Evolutionary conservation across 352 stramenopile genomes (phyloP).

Genomic region (Globisporangium acanthophoron): DNA sequence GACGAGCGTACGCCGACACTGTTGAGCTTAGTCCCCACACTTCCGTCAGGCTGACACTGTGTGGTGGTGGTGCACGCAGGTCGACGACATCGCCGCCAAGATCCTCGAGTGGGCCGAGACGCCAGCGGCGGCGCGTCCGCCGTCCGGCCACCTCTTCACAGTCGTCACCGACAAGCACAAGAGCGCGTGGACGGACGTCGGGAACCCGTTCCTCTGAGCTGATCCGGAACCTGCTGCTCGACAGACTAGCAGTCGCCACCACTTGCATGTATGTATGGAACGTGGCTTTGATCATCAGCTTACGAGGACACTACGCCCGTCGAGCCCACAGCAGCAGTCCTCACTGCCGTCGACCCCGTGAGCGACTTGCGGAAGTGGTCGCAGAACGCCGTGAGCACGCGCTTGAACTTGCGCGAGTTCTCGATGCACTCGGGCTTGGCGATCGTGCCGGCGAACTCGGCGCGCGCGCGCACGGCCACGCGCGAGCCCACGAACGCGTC

Average conservation of each 20-base stretch:
- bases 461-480: constrained; percentile 41
- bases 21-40: too few species aligned
- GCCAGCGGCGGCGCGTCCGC: constrained; percentile 30
- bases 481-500: constrained; percentile 55
- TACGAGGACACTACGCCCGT: constrained; percentile 16
- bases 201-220: constrained; percentile 61
- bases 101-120: constrained; percentile 66
- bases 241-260: too few species aligned
- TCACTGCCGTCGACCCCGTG: constrained; percentile 1
- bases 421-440: constrained; percentile 54
- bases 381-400: constrained; percentile 68
- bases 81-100: constrained; percentile 69
- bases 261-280: neutral
- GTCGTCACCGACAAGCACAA: constrained; percentile 52
- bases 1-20: constrained; percentile 46
- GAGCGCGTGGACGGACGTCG: constrained; percentile 58
- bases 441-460: constrained; percentile 57
- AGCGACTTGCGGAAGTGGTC: constrained; percentile 71
- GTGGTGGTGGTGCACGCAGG: constrained; percentile 12
- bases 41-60: too few species aligned
- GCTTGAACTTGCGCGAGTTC: constrained; percentile 78
- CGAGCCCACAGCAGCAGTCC: neutral
- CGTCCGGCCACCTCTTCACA: constrained; percentile 66
- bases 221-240: too few species aligned
- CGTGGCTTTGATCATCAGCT: neutral